Evolutionary conservation across 208 protist genomes (phyloP).

Genomic region (Tritrichomonas musculus): DNA sequence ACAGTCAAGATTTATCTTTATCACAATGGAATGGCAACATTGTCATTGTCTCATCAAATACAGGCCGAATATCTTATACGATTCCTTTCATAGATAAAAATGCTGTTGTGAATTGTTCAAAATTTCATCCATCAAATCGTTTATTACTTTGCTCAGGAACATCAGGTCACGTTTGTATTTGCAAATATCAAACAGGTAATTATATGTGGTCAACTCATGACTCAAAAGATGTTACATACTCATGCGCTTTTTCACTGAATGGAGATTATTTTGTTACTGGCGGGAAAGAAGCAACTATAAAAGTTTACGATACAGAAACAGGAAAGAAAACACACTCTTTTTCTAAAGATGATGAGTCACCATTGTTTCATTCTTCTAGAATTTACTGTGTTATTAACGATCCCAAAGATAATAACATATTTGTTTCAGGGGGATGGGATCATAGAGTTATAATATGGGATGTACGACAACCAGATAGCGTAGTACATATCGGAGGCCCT

Average conservation of each 20-base stretch:
- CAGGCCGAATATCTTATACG: neutral
- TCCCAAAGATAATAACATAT: neutral
- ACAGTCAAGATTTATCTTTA: neutral
- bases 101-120: neutral
- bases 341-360: neutral
- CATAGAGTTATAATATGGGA: neutral
- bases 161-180: neutral
- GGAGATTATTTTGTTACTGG: neutral
- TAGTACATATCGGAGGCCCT: neutral
- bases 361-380: neutral
- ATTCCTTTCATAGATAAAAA: neutral
- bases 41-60: neutral
- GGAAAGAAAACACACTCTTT: neutral
- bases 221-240: neutral
- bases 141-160: neutral
- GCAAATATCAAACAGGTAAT: neutral
- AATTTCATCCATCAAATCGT: neutral
- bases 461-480: neutral
- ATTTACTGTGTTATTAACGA: neutral
- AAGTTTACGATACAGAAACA: neutral
- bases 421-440: neutral
- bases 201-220: neutral
- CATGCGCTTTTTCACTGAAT: neutral
- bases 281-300: neutral
- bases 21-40: neutral